phyloP scores from a whole-genome alignment of 164 flowering plant genomes.

The Berberis thunbergii region DNA sequence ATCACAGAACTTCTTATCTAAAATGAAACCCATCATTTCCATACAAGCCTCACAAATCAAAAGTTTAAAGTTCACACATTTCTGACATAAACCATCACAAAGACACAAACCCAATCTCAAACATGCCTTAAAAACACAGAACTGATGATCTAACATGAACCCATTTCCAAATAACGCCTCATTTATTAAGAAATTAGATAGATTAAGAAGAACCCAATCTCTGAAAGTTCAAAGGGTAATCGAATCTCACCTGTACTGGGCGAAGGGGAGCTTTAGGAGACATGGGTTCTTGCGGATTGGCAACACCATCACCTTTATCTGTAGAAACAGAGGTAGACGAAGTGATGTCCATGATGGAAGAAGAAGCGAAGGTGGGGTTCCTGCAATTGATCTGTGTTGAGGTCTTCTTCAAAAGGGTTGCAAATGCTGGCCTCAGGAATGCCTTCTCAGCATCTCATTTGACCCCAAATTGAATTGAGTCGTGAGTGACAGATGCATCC shows the following conservation, averaged over 20 bases:
- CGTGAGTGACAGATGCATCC: not conserved
- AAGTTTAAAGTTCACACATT: no score
- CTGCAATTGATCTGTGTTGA: not conserved
- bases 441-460: slow-evolving; percentile 3
- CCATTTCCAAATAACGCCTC: not conserved
- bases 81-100: no score
- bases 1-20: no score
- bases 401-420: not conserved
- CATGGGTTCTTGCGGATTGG: not conserved
- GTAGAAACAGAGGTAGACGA: not conserved
- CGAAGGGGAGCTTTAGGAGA: not conserved
- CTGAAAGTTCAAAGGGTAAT: not conserved
- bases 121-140: no score
- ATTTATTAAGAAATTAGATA: not conserved
- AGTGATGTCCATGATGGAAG: not conserved
- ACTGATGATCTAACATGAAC: no score
- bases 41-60: no score
- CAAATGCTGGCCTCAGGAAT: not conserved
- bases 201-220: no score
- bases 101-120: no score
- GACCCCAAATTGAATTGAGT: not conserved
- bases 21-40: no score
- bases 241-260: slow-evolving; percentile 1
- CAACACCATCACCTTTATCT: not conserved
- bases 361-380: no score